phyloP scores from a whole-genome alignment of 139 green algal species.

The Chlorella sp. region DNA sequence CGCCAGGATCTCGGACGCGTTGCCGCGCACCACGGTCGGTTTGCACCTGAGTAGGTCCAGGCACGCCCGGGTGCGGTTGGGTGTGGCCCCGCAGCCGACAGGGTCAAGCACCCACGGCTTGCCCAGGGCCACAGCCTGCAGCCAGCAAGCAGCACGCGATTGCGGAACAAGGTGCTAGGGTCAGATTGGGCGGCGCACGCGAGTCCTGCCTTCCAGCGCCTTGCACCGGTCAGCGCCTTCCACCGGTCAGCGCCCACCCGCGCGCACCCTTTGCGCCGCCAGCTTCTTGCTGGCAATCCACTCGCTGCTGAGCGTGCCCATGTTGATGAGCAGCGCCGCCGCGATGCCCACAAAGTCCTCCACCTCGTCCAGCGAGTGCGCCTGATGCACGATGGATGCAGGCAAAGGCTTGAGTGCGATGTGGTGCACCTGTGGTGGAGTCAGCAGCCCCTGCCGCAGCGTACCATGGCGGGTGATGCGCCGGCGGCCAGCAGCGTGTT shows the following conservation, averaged over 20 bases:
- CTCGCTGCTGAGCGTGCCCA: constrained; percentile 59
- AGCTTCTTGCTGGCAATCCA: constrained; percentile 62
- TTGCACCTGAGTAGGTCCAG: constrained; percentile 42
- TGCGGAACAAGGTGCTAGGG: no score
- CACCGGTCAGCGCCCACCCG: no score
- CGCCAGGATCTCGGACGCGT: constrained; percentile 70
- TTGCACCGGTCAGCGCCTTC: no score
- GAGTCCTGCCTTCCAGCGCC: no score
- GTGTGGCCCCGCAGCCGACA: constrained; percentile 70
- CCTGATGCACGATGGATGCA: no score
- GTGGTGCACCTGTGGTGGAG: no score
- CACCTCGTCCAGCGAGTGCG: constrained; percentile 55
- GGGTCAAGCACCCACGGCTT: constrained; percentile 84
- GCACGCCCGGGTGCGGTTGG: constrained; percentile 49
- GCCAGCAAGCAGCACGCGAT: not conserved
- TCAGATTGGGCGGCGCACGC: no score
- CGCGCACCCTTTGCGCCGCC: constrained; percentile 38
- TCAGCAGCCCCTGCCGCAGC: no score
- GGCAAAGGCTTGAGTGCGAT: no score
- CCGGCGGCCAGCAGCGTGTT: constrained; percentile 71
- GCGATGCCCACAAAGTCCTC: constrained; percentile 59
- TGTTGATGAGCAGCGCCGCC: constrained; percentile 71
- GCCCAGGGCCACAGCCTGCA: constrained; percentile 31
- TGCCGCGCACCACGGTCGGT: constrained; percentile 69
- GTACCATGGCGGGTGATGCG: constrained; percentile 77